Conservation (phyloP, 163 green algal genomes). For the Volvox carteri region DNA sequence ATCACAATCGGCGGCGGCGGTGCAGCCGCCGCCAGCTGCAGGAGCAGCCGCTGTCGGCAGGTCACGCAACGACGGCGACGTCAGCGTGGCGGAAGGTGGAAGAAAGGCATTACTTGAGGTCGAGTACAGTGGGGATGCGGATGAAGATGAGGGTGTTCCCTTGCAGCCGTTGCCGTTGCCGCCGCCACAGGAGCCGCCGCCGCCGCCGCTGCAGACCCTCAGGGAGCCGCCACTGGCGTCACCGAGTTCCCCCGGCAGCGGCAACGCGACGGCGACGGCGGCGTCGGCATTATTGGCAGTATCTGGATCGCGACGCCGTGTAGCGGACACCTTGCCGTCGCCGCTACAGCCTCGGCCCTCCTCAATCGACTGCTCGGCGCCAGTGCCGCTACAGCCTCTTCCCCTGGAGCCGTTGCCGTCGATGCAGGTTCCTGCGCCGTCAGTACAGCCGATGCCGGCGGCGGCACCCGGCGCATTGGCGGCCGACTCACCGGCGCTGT, state of each 20-base stretch:
- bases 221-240: too few relatives aligned
- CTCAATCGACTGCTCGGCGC: neutral
- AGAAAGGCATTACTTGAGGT: neutral
- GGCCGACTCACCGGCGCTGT: neutral
- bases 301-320: too few relatives aligned
- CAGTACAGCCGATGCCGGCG: neutral
- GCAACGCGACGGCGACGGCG: neutral
- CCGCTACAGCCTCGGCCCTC: neutral
- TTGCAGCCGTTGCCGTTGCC: neutral
- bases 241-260: too few relatives aligned
- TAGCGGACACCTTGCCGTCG: neutral
- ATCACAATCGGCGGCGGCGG: too few relatives aligned
- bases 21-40: neutral
- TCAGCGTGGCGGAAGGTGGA: neutral
- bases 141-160: neutral
- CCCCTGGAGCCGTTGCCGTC: slow-evolving; percentile 21
- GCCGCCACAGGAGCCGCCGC: neutral
- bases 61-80: neutral
- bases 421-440: slow-evolving; percentile 9
- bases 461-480: neutral
- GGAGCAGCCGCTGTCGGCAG: neutral
- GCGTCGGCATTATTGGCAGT: neutral
- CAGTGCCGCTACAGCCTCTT: slow-evolving; percentile 1
- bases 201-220: neutral
- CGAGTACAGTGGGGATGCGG: neutral